These are phyloP conservation scores for Scheffersomyces illinoinensis DNA, from an alignment of 1,139 yeast genomes.

Conservation along the genomic window DNA sequence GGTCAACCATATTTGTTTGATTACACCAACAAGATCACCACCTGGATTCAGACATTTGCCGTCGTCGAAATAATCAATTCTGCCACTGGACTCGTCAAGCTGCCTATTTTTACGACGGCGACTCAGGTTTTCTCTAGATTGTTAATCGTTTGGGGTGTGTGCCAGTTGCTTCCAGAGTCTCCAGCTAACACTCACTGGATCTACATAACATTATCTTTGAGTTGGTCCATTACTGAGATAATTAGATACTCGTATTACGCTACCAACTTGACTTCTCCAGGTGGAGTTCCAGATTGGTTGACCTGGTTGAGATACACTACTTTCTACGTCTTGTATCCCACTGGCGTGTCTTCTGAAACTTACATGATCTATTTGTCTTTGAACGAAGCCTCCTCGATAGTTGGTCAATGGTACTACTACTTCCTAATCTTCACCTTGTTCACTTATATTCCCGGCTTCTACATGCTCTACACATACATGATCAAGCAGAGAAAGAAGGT, in stretches of 20 bases:
- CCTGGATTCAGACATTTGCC: conserved; percentile 80
- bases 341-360: conserved; percentile 87
- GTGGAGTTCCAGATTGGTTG: conserved; percentile 61
- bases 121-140: conserved; percentile 88
- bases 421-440: conserved; percentile 57
- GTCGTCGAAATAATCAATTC: conserved; percentile 80
- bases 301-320: conserved; percentile 80
- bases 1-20: conserved; percentile 65
- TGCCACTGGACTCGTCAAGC: conserved; percentile 72
- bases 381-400: conserved; percentile 54
- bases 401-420: conserved; percentile 56
- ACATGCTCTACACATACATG: conserved; percentile 85
- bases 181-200: conserved; percentile 63
- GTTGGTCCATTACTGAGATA: conserved; percentile 92
- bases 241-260: conserved; percentile 88
- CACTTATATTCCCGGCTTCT: conserved; percentile 84
- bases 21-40: conserved; percentile 59
- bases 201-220: conserved; percentile 65
- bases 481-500: conserved; percentile 79
- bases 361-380: conserved; percentile 68
- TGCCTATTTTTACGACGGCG: conserved; percentile 80
- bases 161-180: conserved; percentile 68
- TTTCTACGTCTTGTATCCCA: conserved; percentile 81
- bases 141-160: conserved; percentile 80
- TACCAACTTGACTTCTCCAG: conserved; percentile 54